A percentile compares a stretch with the other conserved stretches of the same genome.
These are phyloP conservation scores for Yamadazyma sp. DNA, from an alignment of 805 yeast genomes.

Conservation along the genomic window DNA sequence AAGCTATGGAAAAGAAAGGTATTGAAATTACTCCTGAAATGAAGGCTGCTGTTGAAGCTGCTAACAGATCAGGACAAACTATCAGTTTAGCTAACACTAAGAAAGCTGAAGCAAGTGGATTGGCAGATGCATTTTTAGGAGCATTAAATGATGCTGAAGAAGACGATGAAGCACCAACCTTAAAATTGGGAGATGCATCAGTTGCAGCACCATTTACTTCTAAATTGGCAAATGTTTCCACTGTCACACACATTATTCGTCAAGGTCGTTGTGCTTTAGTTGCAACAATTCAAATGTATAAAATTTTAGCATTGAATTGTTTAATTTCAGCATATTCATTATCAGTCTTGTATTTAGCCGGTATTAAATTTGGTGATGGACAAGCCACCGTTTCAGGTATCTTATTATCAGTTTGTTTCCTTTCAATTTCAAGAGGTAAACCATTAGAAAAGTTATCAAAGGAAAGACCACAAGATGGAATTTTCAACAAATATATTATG, in stretches of 20 bases:
- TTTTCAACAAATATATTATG: constrained; percentile 93
- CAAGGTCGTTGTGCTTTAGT: constrained; percentile 98
- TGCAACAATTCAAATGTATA: constrained; percentile 98
- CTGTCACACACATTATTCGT: constrained; percentile 90
- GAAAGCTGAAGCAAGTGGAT: constrained; percentile 27
- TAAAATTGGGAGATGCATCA: constrained; percentile 96
- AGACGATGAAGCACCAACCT: constrained; percentile 86
- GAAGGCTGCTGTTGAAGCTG: constrained; percentile 54
- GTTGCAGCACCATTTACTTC: constrained; percentile 99
- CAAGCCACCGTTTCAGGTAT: constrained; percentile 98
- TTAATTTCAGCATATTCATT: constrained; percentile 93
- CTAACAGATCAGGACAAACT: constrained; percentile 36
- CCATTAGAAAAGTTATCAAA: constrained; percentile 85
- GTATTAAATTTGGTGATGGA: constrained; percentile 96
- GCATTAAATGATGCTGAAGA: constrained; percentile 51
- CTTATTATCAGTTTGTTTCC: constrained; percentile 87
- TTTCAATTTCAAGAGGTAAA: constrained; percentile 90
- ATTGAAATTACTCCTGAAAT: constrained; percentile 74
- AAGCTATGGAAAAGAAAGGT: constrained; percentile 83
- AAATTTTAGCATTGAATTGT: constrained; percentile 94
- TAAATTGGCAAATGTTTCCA: constrained; percentile 83
- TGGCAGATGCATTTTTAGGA: constrained; percentile 64
- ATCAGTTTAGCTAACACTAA: constrained; percentile 19
- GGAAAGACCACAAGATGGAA: constrained; percentile 96
- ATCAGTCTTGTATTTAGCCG: constrained; percentile 91